Conservation (phyloP, 1,284 basidiomycete species). For the Thecaphora thlaspeos region DNA sequence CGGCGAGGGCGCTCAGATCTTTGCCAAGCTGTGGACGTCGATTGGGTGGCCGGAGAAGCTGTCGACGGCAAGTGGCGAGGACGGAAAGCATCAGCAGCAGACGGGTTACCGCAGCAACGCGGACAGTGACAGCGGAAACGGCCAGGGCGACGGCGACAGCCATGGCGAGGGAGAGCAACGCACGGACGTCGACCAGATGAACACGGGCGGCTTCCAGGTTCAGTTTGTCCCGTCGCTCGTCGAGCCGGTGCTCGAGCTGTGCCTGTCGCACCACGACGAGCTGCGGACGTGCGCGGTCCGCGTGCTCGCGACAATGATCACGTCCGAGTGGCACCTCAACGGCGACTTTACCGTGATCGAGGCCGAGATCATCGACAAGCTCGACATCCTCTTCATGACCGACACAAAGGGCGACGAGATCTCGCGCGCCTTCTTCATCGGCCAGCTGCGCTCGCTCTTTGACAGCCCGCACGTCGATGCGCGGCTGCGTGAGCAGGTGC, state of each 20-base stretch:
- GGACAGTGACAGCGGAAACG: no score
- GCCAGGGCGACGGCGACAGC: no score
- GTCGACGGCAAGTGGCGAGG: no score
- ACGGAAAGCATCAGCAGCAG: no score
- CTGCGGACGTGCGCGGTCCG: constrained; percentile 80
- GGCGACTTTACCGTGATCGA: constrained; percentile 64
- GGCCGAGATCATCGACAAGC: constrained; percentile 87
- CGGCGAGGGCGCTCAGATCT: constrained; percentile 82
- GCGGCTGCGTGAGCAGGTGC: constrained; percentile 73
- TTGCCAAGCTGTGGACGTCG: constrained; percentile 81
- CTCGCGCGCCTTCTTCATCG: constrained; percentile 85
- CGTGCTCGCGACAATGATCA: constrained; percentile 92
- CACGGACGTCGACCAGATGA: constrained; percentile 33
- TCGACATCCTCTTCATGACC: constrained; percentile 88
- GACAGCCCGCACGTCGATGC: constrained; percentile 78
- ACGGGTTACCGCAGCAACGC: no score
- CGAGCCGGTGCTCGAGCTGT: constrained; percentile 85
- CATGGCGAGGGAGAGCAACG: no score
- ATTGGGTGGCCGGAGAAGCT: constrained; percentile 60
- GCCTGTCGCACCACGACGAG: constrained; percentile 89
- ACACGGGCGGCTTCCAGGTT: constrained; percentile 54
- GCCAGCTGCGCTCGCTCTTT: constrained; percentile 84
- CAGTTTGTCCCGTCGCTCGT: constrained; percentile 70
- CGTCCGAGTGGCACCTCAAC: constrained; percentile 67
- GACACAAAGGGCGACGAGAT: constrained; percentile 86